Evolutionary conservation across 2,329 filamentous ascomycete genomes (phyloP), one percentile per base, ranked within the genome.

Genomic region (Cladosporium oxysporum): DNA sequence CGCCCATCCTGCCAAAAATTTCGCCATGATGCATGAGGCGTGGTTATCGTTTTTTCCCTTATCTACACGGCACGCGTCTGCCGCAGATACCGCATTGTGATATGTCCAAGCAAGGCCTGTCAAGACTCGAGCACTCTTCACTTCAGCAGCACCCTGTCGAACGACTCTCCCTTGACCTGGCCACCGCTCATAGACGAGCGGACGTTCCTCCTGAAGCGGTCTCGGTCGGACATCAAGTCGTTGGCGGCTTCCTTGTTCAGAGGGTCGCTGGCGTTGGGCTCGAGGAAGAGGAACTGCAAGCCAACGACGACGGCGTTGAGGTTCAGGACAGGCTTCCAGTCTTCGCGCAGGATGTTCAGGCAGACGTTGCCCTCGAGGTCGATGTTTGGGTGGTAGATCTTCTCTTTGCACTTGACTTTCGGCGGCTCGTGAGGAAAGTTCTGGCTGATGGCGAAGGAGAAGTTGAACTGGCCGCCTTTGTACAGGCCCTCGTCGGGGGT

Each of bases 341-440:
- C 95, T 82, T 99, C 95, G 68, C 95, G 85, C 75, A 99, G 80
- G 74, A 99, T 99, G 79, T 99, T 99, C 75, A 99, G 82, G 83
- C 95, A 99, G 69, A 99, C 93, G 77, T 99, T 99, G 72, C 95
- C 95, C 78, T 98, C 92, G 49, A 97, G 85, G 76, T 99, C 95
- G 77, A 99, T 99, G 80, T 99, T 99, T 6, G 95, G 95, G 78
- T 99, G 95, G 82, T 99, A 99, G 74, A 99, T 98, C 84, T 97
- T 98, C 81, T 99, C 92, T 72, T 89, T 91, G 82, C 95, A 98
- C 76, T 91, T 95, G 73, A 99, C 95, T 81, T 98, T 98, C 23
- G 95, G 95, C 69, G 95, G 93, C 78, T 98, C 93, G 81, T 98
- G 95, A 0, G 95, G 95, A 81, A 97, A 99, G 82, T 91, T 95